Base-by-base conservation (phyloP, 305 asterid species). In the Lippia alba region DNA sequence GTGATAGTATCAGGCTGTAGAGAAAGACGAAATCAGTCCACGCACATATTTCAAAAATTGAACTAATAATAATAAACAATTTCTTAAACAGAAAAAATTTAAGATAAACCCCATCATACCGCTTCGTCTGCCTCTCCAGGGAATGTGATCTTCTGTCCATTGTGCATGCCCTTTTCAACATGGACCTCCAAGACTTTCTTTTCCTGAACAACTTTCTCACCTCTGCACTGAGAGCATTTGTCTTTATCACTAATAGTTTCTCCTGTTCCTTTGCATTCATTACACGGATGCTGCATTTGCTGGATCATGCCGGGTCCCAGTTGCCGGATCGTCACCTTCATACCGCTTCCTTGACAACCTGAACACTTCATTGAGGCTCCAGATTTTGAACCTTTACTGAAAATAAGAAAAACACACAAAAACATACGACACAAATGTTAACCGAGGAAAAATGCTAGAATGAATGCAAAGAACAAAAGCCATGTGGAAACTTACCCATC, bases 111-210 rank as follows among this genome's bases (percentile, higher is more conserved):
- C 30, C 1, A 51, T 0, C 81, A 19, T 75, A 83, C 87, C 45
- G 89, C 91, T 61, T 86, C 87, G 71, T 86, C 89, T 9, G 91
- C 91, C 36, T 81, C 89, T 19, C 91, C 91, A 0, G 81, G 87
- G 78, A 84, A 84, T 6, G 83, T 80, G 12, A 84, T 72, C 73
- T 82, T 86, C 84, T 84, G 91, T 2, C 87, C 83, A 73, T 86
- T 78, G 30, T 84, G 83, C 91, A 84, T 86, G 15, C 91, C 91
- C 74, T 84, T 86, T 0, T 86, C 91, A 16, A 86, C 89, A 30
- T 64, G 71, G 15, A 84, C 89, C 67, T 86, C 89, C 75, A 86
- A n/a, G 1, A 86, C 87, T 62, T 86, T 86, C 82, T 86, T 86
- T 72, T 84, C 87, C 19, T 77, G 81, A 5, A 78, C 78, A 14